Conservation (phyloP, 768 basidiomycete species). For the Boletellus ananas region DNA sequence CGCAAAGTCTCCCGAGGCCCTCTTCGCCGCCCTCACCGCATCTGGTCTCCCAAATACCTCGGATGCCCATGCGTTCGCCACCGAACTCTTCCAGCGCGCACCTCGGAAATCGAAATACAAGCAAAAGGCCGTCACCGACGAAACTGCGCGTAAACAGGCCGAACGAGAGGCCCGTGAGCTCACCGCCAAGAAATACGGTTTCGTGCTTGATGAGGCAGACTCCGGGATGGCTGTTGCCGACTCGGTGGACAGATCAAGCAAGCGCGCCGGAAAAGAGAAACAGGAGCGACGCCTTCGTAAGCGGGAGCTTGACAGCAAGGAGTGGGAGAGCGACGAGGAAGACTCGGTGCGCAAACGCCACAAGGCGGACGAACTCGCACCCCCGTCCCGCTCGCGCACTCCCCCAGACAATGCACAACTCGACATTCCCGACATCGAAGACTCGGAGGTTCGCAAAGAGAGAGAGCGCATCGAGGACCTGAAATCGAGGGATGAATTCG, state of each 20-base stretch:
- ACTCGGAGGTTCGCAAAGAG: constrained; percentile 67
- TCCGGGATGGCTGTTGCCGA: constrained; percentile 40
- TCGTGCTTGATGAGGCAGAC: constrained; percentile 85
- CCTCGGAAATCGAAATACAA: constrained; percentile 79
- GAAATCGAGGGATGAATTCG: constrained; percentile 88
- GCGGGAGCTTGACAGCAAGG: constrained; percentile 73
- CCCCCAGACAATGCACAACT: constrained; percentile 33
- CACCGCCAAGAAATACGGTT: constrained; percentile 69
- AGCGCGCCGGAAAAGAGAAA: constrained; percentile 41
- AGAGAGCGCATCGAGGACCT: constrained; percentile 74
- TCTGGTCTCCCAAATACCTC: constrained; percentile 80
- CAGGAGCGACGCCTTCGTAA: constrained; percentile 71
- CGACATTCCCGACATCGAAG: constrained; percentile 67
- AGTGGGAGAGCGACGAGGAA: constrained; percentile 92
- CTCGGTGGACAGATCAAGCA: constrained; percentile 26
- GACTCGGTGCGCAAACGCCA: constrained; percentile 66
- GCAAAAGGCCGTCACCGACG: constrained; percentile 37
- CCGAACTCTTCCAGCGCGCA: constrained; percentile 68
- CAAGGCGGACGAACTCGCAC: constrained; percentile 43
- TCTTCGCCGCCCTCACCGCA: constrained; percentile 70
- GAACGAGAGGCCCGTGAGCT: constrained; percentile 74
- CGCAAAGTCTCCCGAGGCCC: constrained; percentile 73
- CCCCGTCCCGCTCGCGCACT: constrained; percentile 23
- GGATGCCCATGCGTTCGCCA: constrained; percentile 76
- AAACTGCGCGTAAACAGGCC: constrained; percentile 55